Conservation (phyloP, 306 rosid genomes). For the Fragaria iinumae region DNA sequence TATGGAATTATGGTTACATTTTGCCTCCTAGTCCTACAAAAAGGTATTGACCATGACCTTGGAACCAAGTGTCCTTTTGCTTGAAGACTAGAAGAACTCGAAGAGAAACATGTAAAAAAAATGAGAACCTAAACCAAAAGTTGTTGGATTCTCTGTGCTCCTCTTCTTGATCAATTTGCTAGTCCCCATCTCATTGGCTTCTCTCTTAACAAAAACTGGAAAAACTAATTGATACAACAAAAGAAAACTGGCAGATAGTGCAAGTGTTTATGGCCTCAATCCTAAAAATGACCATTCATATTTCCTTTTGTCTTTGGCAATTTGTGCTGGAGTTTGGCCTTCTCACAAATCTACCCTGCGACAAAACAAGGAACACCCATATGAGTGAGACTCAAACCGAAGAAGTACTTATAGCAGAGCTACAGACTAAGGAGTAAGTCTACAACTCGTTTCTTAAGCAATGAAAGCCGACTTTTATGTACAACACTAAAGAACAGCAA, state of each 20-base stretch:
- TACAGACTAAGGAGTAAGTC: background rate
- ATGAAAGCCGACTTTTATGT: too few species aligned
- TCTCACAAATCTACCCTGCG: constrained; percentile 88
- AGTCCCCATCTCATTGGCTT: constrained; percentile 20
- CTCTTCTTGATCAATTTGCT: constrained; percentile 15
- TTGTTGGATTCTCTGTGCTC: constrained; percentile 24
- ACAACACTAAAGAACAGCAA: too few species aligned
- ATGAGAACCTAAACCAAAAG: constrained; percentile 8
- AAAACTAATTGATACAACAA: constrained; percentile 8
- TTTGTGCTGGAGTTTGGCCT: constrained; percentile 55
- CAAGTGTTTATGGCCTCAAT: constrained; percentile 4
- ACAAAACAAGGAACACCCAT: constrained; percentile 25
- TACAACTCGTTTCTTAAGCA: too few species aligned
- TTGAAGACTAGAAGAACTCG: constrained; percentile 12
- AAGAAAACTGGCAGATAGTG: background rate
- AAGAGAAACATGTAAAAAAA: background rate
- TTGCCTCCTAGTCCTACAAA: constrained; percentile 24
- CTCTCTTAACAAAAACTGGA: background rate
- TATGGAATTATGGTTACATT: background rate
- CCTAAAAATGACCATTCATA: constrained; percentile 16
- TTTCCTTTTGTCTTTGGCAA: constrained; percentile 31
- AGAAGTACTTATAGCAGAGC: background rate
- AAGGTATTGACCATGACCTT: constrained; percentile 15
- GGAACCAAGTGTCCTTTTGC: constrained; percentile 15
- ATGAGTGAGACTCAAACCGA: background rate